Percentiles rank a stretch among this genome's conserved stretches.
Conservation (phyloP, 805 yeast species). For the Candida golubevii region DNA sequence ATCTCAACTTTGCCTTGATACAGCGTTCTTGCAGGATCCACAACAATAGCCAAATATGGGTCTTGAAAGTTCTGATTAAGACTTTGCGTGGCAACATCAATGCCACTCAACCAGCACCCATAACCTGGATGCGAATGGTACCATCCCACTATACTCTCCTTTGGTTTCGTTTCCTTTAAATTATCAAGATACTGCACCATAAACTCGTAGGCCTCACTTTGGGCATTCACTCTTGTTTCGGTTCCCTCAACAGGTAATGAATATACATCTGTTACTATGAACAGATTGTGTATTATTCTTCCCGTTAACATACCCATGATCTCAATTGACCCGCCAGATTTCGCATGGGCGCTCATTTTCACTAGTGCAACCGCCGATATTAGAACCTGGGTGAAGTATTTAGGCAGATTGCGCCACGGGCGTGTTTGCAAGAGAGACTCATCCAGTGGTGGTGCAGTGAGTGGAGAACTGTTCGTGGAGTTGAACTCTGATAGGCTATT, state of each 20-base stretch:
- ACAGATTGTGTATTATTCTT: constrained; percentile 47
- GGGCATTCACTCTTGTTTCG: constrained; percentile 93
- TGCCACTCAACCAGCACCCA: constrained; percentile 93
- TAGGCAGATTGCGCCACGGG: constrained; percentile 57
- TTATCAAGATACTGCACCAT: constrained; percentile 79
- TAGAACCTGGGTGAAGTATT: constrained; percentile 57
- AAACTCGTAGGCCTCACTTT: constrained; percentile 88
- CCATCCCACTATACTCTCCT: constrained; percentile 90
- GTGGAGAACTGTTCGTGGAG: constrained; percentile 7
- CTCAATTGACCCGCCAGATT: constrained; percentile 81
- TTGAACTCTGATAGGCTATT: constrained; percentile 5
- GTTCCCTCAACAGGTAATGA: constrained; percentile 94
- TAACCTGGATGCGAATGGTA: constrained; percentile 96
- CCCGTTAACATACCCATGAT: constrained; percentile 96
- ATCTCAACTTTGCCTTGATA: constrained; percentile 67
- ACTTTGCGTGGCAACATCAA: constrained; percentile 85
- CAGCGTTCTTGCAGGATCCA: constrained; percentile 73
- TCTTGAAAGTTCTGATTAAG: constrained; percentile 87
- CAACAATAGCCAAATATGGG: constrained; percentile 83
- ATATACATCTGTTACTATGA: constrained; percentile 76
- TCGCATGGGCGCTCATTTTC: constrained; percentile 77
- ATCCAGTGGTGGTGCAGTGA: constrained; percentile 11
- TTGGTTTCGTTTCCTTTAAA: constrained; percentile 42
- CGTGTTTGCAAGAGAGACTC: constrained; percentile 14
- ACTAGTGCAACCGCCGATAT: constrained; percentile 68